A percentile compares a stretch with the other conserved stretches of the same genome.
Conservation (phyloP, 2,329 filamentous ascomycete genomes). For the Scytalidium lignicola region DNA sequence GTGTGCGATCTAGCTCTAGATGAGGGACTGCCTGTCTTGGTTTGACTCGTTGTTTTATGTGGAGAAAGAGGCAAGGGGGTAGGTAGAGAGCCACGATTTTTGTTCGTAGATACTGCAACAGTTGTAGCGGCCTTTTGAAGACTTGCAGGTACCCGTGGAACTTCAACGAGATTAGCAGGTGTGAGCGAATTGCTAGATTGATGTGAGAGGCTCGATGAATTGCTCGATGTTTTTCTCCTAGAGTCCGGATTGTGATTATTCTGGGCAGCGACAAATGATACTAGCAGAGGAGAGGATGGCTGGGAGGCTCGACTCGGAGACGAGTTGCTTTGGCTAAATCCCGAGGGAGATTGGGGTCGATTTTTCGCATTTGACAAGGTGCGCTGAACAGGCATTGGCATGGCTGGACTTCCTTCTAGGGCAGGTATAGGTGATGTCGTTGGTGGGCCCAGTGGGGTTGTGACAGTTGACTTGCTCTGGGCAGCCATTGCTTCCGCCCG, state of each 20-base stretch:
- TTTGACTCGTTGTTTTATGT: constrained; percentile 57
- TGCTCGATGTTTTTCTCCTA: constrained; percentile 87
- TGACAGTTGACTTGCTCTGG: constrained; percentile 44
- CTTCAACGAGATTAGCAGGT: constrained; percentile 66
- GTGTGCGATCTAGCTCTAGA: constrained; percentile 81
- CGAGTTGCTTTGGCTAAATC: constrained; percentile 71
- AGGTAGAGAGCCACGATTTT: constrained; percentile 41
- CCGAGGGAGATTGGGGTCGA: constrained; percentile 81
- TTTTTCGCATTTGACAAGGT: constrained; percentile 82
- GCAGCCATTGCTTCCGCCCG: constrained; percentile 80
- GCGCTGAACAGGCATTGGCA: constrained; percentile 75
- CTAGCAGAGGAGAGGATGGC: constrained; percentile 84
- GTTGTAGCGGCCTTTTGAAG: constrained; percentile 57
- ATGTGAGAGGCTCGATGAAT: constrained; percentile 77
- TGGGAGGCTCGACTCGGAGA: constrained; percentile 84
- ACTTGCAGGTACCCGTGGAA: constrained; percentile 55
- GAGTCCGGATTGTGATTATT: constrained; percentile 52
- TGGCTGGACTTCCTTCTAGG: constrained; percentile 78
- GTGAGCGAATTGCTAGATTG: constrained; percentile 67
- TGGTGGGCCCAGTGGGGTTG: constrained; percentile 15
- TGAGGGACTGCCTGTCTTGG: constrained; percentile 56
- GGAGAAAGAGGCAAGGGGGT: constrained; percentile 53
- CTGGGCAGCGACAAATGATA: constrained; percentile 87
- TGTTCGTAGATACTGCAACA: constrained; percentile 50
- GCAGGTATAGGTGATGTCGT: constrained; percentile 57